Conservation (phyloP, 2,329 filamentous ascomycete genomes). For the Phialemonium atrogriseum region DNA sequence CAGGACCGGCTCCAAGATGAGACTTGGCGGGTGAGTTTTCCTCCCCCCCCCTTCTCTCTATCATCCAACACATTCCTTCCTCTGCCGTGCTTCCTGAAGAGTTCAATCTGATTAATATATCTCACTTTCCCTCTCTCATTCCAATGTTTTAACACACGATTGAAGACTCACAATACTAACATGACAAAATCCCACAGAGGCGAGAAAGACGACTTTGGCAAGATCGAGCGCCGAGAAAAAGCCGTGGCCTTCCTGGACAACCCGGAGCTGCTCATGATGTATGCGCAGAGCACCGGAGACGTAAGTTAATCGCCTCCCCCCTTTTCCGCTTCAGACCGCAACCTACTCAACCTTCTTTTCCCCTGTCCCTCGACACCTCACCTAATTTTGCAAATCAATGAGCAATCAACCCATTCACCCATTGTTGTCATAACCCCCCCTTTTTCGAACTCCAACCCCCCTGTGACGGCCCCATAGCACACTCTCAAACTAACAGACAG, state of each 20-base stretch:
- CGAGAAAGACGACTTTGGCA: conserved; percentile 30
- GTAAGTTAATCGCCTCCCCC: conserved; percentile 29
- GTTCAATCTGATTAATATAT: conserved; percentile 4
- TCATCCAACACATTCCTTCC: background rate
- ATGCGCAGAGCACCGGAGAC: conserved; percentile 44
- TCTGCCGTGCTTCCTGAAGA: background rate
- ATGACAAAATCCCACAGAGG: too few relatives aligned
- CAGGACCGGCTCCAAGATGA: background rate
- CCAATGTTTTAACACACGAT: too few relatives aligned
- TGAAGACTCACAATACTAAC: too few relatives aligned
- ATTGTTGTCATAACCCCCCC: background rate
- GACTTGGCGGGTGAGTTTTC: conserved; percentile 1
- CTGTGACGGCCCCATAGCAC: background rate
- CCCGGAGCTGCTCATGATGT: conserved; percentile 52
- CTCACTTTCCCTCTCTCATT: too few relatives aligned
- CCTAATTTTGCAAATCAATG: background rate
- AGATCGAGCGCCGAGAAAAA: conserved; percentile 34
- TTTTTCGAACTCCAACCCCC: background rate
- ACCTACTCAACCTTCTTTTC: background rate
- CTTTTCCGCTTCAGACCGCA: background rate
- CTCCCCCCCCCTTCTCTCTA: conserved; percentile 1
- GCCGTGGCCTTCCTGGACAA: conserved; percentile 47
- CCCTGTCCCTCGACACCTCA: too few relatives aligned
- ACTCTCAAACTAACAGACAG: background rate
- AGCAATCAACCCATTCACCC: background rate